Evolutionary conservation across 1,284 basidiomycete species (phyloP).

Genomic region (Ustilago curta): DNA sequence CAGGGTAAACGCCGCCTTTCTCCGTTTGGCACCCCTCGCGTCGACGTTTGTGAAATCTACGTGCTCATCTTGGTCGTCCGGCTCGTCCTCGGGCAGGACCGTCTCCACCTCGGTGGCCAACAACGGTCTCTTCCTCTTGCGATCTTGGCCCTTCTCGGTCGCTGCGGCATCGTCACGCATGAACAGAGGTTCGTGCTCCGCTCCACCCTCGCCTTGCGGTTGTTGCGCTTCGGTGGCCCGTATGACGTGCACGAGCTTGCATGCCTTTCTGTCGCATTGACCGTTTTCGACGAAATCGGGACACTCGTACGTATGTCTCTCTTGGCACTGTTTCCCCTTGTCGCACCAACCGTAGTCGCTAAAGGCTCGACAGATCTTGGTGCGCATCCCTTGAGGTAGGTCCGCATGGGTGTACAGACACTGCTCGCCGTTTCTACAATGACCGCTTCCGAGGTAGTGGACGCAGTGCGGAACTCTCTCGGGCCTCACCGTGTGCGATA

Average conservation of each 20-base stretch:
- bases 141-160: slow-evolving; percentile 16
- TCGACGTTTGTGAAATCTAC: slow-evolving; percentile 12
- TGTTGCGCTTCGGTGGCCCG: slow-evolving; percentile 24
- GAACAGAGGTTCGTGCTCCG: slow-evolving; percentile 49
- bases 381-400: slow-evolving; percentile 16
- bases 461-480: slow-evolving; percentile 66
- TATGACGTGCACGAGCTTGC: slow-evolving; percentile 61
- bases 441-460: slow-evolving; percentile 53
- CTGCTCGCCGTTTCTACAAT: slow-evolving; percentile 60
- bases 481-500: slow-evolving; percentile 55
- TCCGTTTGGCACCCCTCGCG: slow-evolving; percentile 16
- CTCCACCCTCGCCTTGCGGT: slow-evolving; percentile 11
- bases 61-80: slow-evolving; percentile 21
- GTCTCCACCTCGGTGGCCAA: slow-evolving; percentile 34
- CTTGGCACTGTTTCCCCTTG: slow-evolving; percentile 44
- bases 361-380: slow-evolving; percentile 58
- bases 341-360: slow-evolving; percentile 65
- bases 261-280: slow-evolving; percentile 49
- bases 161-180: slow-evolving; percentile 58
- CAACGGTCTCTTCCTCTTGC: slow-evolving; percentile 37
- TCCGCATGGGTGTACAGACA: slow-evolving; percentile 62
- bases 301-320: slow-evolving; percentile 66
- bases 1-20: slow-evolving; percentile 48
- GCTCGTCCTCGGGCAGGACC: slow-evolving; percentile 9
- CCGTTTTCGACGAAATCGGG: slow-evolving; percentile 64